A percentile compares a stretch with the other conserved stretches of the same genome.
Conservation (phyloP, 495 filamentous ascomycete genomes). For the Parathielavia appendiculata region DNA sequence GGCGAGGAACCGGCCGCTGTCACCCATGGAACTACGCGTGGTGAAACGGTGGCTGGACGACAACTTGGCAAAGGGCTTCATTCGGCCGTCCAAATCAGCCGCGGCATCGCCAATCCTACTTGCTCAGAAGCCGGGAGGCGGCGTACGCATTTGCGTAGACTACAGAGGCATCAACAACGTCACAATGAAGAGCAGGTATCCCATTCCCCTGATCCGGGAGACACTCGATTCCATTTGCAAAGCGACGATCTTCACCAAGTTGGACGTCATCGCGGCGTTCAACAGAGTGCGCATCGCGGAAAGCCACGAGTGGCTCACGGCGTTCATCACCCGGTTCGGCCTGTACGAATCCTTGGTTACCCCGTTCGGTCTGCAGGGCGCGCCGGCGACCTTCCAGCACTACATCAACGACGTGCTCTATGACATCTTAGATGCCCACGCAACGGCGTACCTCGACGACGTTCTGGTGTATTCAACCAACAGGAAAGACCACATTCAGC, state of each 20-base stretch:
- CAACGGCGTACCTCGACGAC: not conserved
- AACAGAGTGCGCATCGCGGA: too few relatives aligned
- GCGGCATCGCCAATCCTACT: not conserved
- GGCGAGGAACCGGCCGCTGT: not conserved
- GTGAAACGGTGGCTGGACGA: not conserved
- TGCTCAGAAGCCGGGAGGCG: not conserved
- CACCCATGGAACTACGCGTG: not conserved
- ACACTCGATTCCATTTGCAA: too few relatives aligned
- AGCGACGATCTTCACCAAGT: too few relatives aligned
- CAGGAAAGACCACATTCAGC: not conserved
- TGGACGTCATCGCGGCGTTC: too few relatives aligned
- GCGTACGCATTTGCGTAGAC: not conserved
- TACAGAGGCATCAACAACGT: not conserved
- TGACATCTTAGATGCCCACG: not conserved
- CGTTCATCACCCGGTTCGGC: too few relatives aligned
- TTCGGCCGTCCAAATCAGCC: not conserved
- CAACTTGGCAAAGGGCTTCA: not conserved
- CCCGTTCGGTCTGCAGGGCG: not conserved
- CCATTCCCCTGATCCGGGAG: not conserved
- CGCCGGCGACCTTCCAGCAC: not conserved
- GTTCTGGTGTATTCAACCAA: not conserved
- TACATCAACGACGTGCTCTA: not conserved
- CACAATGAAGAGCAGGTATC: not conserved
- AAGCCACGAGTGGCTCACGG: too few relatives aligned
- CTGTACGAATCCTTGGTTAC: not conserved